Base-by-base conservation (phyloP, 495 filamentous ascomycete genomes). In the Lasiosphaeriaceae sp. region DNA sequence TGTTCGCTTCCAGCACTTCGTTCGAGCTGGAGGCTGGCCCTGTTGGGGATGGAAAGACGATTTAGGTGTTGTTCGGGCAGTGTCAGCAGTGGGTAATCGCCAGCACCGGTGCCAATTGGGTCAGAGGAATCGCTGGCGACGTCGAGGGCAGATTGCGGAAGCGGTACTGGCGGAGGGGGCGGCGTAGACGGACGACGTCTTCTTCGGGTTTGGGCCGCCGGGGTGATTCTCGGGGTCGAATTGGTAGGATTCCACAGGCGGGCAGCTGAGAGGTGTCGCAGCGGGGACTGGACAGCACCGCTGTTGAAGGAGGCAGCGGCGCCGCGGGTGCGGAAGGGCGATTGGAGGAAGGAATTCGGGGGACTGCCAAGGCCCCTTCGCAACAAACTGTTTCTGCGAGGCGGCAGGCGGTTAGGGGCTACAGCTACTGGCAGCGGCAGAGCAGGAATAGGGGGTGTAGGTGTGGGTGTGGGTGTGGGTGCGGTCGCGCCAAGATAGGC, bases 11-110 rank as follows among this genome's bases (percentile, higher is more conserved):
- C 86, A 57, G 81, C 80, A 55, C 79, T 85, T 59, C 81, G 82
- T 59, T 90, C 86, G 50, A 90, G 81, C 56, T 86, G 76, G 26
- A 87, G 73, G 63, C 85, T 89, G 49, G 77, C 68, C 19, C 76
- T 68, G 46, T 71, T 80, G 29, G 81, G 79, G 48, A 80, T 79
- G 11, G 75, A 74, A 54, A 75, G 75, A 43, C 85, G 77, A 57
- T 72, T 82, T 63, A 81, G 81, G 45, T 81, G 84, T 59, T 83
- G 82, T 60, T 90, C 86, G 47, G 86, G 82, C 31, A 89, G 78
- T 12, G 84, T 83, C 50, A 91, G 78, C 17, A 91, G 82, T 16
- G 87, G 88, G 62, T 83, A 84, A 46, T 84, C 84, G 74, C 84
- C 84, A 71, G 83, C 73, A 14, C 69, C 69, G 58, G 66, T 67